Conservation (phyloP, 2,329 filamentous ascomycete species). For the Trichoderma semiorbis region DNA sequence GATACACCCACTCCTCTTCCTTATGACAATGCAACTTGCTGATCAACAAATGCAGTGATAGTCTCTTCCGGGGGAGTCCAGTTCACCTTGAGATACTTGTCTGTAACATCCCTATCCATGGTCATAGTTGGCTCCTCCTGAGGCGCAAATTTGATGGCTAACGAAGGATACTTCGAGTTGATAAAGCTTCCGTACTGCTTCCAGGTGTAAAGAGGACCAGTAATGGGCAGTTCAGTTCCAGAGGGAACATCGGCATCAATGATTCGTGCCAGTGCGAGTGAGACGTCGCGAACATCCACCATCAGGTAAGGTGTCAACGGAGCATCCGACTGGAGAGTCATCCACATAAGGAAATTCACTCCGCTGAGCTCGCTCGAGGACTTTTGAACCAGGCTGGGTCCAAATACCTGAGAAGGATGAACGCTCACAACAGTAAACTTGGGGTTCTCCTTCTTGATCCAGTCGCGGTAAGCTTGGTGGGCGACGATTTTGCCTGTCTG, state of each 20-base stretch:
- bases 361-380: constrained; percentile 22
- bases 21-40: background rate
- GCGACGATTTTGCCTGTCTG: constrained; percentile 21
- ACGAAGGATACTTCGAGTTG: background rate
- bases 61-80: background rate
- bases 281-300: constrained; percentile 8
- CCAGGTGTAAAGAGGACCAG: background rate
- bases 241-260: background rate
- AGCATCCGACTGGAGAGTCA: constrained; percentile 2
- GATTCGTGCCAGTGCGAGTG: background rate
- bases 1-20: background rate
- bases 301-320: background rate
- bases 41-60: constrained; percentile 1
- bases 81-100: background rate
- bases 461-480: constrained; percentile 21
- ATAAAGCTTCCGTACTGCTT: background rate
- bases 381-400: constrained; percentile 19
- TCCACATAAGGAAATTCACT: constrained; percentile 20
- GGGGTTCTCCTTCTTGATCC: constrained; percentile 17
- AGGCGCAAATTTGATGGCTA: background rate
- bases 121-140: background rate
- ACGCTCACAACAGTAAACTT: constrained; percentile 14
- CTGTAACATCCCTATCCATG: background rate
- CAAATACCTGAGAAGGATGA: constrained; percentile 21
- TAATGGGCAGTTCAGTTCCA: background rate